Base-by-base conservation (phyloP, 495 filamentous ascomycete species). In the Daldinia decipiens region DNA sequence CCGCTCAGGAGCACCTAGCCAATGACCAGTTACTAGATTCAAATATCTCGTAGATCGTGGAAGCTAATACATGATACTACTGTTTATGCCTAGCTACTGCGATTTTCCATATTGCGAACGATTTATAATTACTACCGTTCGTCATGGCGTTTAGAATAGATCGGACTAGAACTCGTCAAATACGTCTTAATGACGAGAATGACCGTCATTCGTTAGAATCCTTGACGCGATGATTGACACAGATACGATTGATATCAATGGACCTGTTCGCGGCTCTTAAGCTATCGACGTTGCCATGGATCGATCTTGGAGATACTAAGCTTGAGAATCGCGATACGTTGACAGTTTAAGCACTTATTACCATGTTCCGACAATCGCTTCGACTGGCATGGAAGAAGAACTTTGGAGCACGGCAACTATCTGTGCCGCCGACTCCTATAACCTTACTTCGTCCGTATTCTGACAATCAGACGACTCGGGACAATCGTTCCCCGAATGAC, bases 121-220 rank as follows among this genome's bases (percentile, higher is more conserved):
- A 31, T 31, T 8, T 31, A 31, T 31, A 8, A 32, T 32, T 47
- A 17, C 12, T 13, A 31, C 26, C 5, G 50, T 56, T 54, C 70
- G 70, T 72, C 59, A 68, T 61, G 3, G 21, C 27, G n/a, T 43
- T 36, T 11, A 15, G 17, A 32, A 68, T 65, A 50, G 60, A 13
- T 39, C 9, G 47, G 13, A 51, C 65, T 38, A 17, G 65, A 60
- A 52, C 59, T 57, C 11, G 31, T 72, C 54, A 39, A 67, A 67
- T 59, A 68, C 64, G 70, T 62, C 51, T 64, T 19, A 36, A 68
- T 72, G 64, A 72, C 70, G 59, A 31, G n/a, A 38, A 60, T 7
- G 3, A 2, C 21, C 47, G 39, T 68, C 64, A 72, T 61, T 24
- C n/a, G 19, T 50, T 2, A 1, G 45, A 15, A 39, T 66, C 51